These are phyloP conservation scores for Conringia planisiliqua DNA, from an alignment of 345 rosid genomes.

Conservation along the genomic window DNA sequence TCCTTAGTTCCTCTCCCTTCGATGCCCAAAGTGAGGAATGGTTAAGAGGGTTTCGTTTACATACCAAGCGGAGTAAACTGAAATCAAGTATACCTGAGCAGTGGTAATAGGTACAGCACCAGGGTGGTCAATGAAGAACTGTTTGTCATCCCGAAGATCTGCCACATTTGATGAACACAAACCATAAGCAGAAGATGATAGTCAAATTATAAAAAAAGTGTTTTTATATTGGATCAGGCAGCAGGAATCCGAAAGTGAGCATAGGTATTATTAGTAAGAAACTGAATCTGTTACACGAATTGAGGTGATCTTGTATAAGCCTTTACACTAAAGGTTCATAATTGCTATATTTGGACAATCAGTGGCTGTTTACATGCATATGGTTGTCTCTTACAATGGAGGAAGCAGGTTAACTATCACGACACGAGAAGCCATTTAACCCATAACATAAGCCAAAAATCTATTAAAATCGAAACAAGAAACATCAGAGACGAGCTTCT, in stretches of 20 bases:
- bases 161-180: constrained; percentile 25
- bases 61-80: background rate
- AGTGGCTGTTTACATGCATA: background rate
- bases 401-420: background rate
- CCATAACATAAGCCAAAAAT: background rate
- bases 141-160: constrained; percentile 96
- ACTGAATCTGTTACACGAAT: background rate
- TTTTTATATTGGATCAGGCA: background rate
- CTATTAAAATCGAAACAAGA: background rate
- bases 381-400: background rate
- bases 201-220: background rate
- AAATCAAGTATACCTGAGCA: constrained; percentile 53
- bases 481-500: background rate
- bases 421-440: background rate
- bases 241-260: background rate
- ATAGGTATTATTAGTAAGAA: background rate
- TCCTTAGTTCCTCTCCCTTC: constrained; percentile 92
- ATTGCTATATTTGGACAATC: background rate
- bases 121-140: constrained; percentile 86
- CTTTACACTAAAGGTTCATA: background rate
- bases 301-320: background rate
- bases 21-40: background rate
- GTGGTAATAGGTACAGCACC: constrained; percentile 86
- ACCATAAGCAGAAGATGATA: constrained; percentile 2
- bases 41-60: constrained; percentile 11